Evolutionary conservation across 139 green algal species (phyloP).

Genomic region (Astrephomene gubernaculifera): DNA sequence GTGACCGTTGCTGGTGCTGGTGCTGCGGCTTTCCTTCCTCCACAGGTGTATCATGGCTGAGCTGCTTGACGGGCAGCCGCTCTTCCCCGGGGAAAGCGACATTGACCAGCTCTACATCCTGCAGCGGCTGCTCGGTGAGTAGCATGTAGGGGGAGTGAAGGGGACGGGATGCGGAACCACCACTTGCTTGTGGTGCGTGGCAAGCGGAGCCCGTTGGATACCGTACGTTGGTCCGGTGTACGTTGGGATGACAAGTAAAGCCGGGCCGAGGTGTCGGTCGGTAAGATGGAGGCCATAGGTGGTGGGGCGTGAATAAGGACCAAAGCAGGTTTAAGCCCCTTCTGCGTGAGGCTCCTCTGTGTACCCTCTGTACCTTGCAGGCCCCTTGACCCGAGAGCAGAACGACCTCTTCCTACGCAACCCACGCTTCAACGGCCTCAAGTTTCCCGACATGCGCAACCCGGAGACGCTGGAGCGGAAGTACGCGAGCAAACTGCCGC

Average conservation of each 20-base stretch:
- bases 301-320: too few relatives aligned
- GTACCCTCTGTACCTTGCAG: not conserved
- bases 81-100: constrained; percentile 93
- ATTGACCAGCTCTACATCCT: constrained; percentile 94
- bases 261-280: too few relatives aligned
- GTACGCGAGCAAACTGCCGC: constrained; percentile 59
- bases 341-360: not conserved
- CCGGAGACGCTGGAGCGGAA: constrained; percentile 70
- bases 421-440: constrained; percentile 78
- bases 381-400: constrained; percentile 66
- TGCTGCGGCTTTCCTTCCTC: not conserved
- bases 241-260: too few relatives aligned
- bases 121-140: constrained; percentile 69
- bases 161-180: not conserved
- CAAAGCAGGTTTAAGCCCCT: too few relatives aligned
- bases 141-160: not conserved
- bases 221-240: too few relatives aligned
- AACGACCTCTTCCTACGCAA: constrained; percentile 77
- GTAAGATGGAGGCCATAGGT: too few relatives aligned
- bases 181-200: too few relatives aligned
- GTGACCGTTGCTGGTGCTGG: too few relatives aligned
- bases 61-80: constrained; percentile 84
- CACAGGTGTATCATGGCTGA: constrained; percentile 91
- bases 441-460: constrained; percentile 81
- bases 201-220: too few relatives aligned